Percentiles rank a stretch among this genome's conserved stretches.
Evolutionary conservation across 305 asterid genomes (phyloP).

Genomic region (Fraxinus greggii): DNA sequence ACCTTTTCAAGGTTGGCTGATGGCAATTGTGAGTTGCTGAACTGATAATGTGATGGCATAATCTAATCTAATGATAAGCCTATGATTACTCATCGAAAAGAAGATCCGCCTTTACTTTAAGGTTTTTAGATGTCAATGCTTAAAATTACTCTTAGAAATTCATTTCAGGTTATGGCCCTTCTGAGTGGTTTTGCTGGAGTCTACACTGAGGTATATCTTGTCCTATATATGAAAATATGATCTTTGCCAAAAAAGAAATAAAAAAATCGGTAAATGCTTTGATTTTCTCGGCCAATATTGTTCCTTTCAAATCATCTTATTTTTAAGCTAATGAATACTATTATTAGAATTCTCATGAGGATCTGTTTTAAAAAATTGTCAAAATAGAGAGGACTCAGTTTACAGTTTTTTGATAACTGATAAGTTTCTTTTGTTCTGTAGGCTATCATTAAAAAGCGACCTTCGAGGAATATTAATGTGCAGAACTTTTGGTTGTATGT

Average conservation of each 20-base stretch:
- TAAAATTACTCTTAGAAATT: conserved; percentile 20
- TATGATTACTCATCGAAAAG: conserved; percentile 3
- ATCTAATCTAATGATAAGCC: background rate
- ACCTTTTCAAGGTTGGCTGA: conserved; percentile 90
- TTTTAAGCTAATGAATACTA: conserved; percentile 13
- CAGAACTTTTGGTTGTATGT: conserved; percentile 98
- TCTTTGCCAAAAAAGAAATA: background rate
- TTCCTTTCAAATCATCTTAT: conserved; percentile 11
- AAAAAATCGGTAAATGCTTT: background rate
- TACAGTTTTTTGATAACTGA: background rate
- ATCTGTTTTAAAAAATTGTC: conserved; percentile 1
- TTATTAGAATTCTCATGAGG: background rate
- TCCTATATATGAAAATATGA: conserved; percentile 13
- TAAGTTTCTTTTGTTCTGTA: conserved; percentile 35
- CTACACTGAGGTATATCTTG: conserved; percentile 80
- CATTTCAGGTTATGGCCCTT: conserved; percentile 90
- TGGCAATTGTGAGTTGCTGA: conserved; percentile 91
- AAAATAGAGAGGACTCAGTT: background rate
- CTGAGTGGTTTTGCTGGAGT: conserved; percentile 99
- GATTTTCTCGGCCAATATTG: conserved; percentile 12
- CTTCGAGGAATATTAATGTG: conserved; percentile 95
- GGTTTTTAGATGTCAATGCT: background rate
- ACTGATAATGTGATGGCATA: conserved; percentile 22
- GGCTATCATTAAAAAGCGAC: conserved; percentile 88
- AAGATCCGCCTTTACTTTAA: conserved; percentile 7